A percentile compares a stretch with the other conserved stretches of the same genome.
phyloP scores from a whole-genome alignment of 331 rosid genomes.

The Saraca asoca region DNA sequence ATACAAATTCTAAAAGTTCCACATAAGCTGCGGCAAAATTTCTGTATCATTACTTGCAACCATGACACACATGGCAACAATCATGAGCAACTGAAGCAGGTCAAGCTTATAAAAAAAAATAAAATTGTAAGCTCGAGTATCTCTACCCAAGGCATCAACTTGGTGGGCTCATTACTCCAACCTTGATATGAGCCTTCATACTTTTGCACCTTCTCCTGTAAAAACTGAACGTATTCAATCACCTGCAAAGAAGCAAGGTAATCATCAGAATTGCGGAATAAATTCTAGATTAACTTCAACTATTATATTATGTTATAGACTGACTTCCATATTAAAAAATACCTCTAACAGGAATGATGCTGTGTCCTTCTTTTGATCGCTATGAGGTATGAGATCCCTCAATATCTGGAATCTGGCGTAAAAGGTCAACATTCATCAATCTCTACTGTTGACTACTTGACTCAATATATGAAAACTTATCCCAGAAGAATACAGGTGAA shows the following conservation, averaged over 20 bases:
- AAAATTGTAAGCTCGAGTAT: slow-evolving; percentile 1
- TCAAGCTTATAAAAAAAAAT: not conserved
- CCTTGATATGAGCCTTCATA: slow-evolving; percentile 86
- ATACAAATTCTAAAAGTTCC: not conserved
- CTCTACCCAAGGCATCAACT: slow-evolving; percentile 93
- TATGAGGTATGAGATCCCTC: slow-evolving; percentile 95
- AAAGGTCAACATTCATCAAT: slow-evolving; percentile 35
- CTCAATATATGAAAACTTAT: slow-evolving; percentile 1
- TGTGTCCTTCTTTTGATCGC: slow-evolving; percentile 96
- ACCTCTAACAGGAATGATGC: slow-evolving; percentile 97
- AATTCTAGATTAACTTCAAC: slow-evolving; percentile 4
- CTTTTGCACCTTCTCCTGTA: slow-evolving; percentile 87
- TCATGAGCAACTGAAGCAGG: not conserved
- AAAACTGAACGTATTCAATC: slow-evolving; percentile 86
- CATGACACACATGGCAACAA: not conserved
- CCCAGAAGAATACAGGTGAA: slow-evolving; percentile 4
- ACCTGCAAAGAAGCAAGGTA: slow-evolving; percentile 55
- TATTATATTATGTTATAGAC: not conserved
- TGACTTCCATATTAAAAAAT: slow-evolving; percentile 18
- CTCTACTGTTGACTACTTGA: not conserved
- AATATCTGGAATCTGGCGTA: slow-evolving; percentile 86
- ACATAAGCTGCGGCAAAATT: not conserved
- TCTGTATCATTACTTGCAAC: not conserved
- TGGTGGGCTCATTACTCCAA: slow-evolving; percentile 89
- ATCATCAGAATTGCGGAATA: slow-evolving; percentile 10